These are phyloP conservation scores for Colletotrichum salicis DNA, from an alignment of 2,329 filamentous ascomycete species.

Conservation along the genomic window DNA sequence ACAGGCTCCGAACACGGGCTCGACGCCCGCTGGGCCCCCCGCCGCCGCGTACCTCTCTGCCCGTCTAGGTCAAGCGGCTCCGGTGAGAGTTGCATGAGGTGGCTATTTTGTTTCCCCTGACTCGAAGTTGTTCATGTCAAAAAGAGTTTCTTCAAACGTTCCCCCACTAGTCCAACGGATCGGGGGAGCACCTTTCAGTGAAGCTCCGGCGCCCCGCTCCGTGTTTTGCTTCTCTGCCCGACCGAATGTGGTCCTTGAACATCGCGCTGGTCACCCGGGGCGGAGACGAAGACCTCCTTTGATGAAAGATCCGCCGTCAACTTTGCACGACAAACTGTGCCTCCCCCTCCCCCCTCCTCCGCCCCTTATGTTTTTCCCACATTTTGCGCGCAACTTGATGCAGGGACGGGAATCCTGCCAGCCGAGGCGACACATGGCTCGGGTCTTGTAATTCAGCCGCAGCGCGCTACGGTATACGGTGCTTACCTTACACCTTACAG, in stretches of 20 bases:
- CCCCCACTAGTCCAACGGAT: no score
- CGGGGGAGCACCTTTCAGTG: not conserved
- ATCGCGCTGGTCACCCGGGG: not conserved
- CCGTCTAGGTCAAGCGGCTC: not conserved
- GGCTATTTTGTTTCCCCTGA: not conserved
- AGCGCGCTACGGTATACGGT: conserved; percentile 10
- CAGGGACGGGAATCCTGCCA: not conserved
- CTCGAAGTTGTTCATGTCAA: not conserved
- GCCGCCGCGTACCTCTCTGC: not conserved
- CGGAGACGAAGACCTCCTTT: not conserved
- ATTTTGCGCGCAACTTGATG: not conserved
- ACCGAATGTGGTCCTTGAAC: not conserved
- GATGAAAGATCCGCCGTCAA: not conserved
- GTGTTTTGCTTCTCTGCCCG: not conserved
- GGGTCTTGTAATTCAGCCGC: conserved; percentile 16
- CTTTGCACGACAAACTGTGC: not conserved
- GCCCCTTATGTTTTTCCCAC: not conserved
- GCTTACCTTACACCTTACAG: conserved; percentile 8
- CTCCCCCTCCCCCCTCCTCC: no score
- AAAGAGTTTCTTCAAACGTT: not conserved
- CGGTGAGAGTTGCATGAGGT: not conserved
- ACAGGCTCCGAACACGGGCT: not conserved
- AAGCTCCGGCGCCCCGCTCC: conserved; percentile 1
- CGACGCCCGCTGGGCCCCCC: not conserved
- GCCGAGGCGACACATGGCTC: not conserved